Conservation (phyloP, 306 rosid genomes). For the Albizia julibrissin region DNA sequence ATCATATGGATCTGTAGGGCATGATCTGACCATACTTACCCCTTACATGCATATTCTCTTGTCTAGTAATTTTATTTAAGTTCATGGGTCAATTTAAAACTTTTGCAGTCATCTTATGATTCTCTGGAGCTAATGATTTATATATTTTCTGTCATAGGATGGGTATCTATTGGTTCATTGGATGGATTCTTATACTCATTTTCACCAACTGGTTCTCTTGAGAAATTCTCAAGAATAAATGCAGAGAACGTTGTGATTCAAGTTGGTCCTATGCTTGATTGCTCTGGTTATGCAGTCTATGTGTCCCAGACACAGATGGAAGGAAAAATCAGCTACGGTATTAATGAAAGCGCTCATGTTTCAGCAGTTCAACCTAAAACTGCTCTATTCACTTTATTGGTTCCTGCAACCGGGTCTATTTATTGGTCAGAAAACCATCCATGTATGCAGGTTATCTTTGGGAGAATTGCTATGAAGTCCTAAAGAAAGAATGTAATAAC, state of each 20-base stretch:
- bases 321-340: slow-evolving; percentile 55
- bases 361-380: slow-evolving; percentile 63
- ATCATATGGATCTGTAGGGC: background rate
- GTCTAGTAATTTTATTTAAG: background rate
- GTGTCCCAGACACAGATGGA: slow-evolving; percentile 71
- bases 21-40: background rate
- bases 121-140: background rate
- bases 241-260: slow-evolving; percentile 49
- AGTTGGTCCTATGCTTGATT: slow-evolving; percentile 68
- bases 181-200: slow-evolving; percentile 76
- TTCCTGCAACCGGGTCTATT: slow-evolving; percentile 74
- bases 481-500: too few species aligned
- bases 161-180: slow-evolving; percentile 77
- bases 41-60: background rate
- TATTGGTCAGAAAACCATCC: slow-evolving; percentile 70
- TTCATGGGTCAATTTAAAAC: too few species aligned
- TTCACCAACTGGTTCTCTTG: slow-evolving; percentile 68
- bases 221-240: slow-evolving; percentile 65
- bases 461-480: too few species aligned
- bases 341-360: slow-evolving; percentile 50
- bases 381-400: slow-evolving; percentile 58
- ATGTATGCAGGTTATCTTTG: slow-evolving; percentile 35
- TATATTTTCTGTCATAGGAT: slow-evolving; percentile 48
- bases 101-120: slow-evolving; percentile 5
- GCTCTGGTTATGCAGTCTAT: slow-evolving; percentile 78